Evolutionary conservation across 495 filamentous ascomycete genomes (phyloP), one percentile per base, ranked within the genome.

Genomic region (Aspergillus affinis): DNA sequence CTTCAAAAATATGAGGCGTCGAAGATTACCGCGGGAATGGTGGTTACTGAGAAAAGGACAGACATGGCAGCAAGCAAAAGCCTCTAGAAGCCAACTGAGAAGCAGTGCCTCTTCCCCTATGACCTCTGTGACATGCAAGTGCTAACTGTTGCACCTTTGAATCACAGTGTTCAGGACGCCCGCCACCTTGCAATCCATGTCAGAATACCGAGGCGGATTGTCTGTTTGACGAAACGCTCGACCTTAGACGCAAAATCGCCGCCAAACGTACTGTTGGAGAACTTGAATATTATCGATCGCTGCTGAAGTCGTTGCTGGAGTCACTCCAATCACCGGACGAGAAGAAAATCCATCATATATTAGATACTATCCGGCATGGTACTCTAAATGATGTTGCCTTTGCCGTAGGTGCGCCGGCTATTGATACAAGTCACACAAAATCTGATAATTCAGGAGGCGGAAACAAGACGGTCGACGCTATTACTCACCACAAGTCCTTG

Each of bases 161-260:
- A 3, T 52, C 58, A 54, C 49, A 79, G 77, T 79, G 77, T 51
- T 76, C 69, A 54, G 73, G 74, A 58, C 63, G 65, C 41, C 69
- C 72, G 29, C 54, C 65, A 32, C 75, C 75, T 15, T 79, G 77
- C 58, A 74, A 69, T 51, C 69, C 77, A 54, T 79, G 77, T 56
- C 21, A 61, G 32, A 68, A 64, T 36, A 57, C 65, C 19, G 63
- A 67, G 29, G 64, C 60, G 20, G 62, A 75, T 18, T 79, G 77
- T 48, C 59, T 68, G 21, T 79, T 79, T 59, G 75, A 79, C 62
- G 71, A 72, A 50, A 70, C 59, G 6, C 69, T 70, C 20, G 77
- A 79, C 50, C 60, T 76, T 30, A 63, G 77, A 44, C 74, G 77
- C 47, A 78, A 77, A 62, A 66, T 78, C 13, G 75, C 72, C 51